Evolutionary conservation across 139 green algal genomes (phyloP).

Genomic region (Chlamydomonas eustigma): DNA sequence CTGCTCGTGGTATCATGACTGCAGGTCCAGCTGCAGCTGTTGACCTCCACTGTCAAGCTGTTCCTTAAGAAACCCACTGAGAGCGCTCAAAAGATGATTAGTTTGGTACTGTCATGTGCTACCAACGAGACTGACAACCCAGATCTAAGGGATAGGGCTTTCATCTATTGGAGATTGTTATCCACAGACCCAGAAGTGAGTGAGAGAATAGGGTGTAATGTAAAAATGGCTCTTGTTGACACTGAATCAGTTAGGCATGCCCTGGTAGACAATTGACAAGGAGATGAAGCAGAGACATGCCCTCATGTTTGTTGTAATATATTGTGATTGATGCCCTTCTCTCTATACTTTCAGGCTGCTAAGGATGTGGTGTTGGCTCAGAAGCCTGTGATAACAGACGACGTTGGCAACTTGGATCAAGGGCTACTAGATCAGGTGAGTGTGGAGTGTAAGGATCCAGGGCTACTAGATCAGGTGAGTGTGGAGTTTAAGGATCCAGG

Average conservation of each 20-base stretch:
- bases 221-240: too few species aligned
- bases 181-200: slow-evolving; percentile 87
- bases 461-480: neutral
- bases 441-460: neutral
- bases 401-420: slow-evolving; percentile 68
- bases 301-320: neutral
- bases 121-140: slow-evolving; percentile 97
- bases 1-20: too few species aligned
- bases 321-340: neutral
- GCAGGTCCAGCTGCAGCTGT: slow-evolving; percentile 94
- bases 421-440: slow-evolving; percentile 66
- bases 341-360: slow-evolving; percentile 12
- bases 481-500: too few species aligned
- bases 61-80: slow-evolving; percentile 94
- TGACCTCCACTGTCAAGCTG: slow-evolving; percentile 97
- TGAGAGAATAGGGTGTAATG: neutral
- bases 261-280: too few species aligned
- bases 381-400: slow-evolving; percentile 88
- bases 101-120: slow-evolving; percentile 81
- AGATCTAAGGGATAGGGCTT: slow-evolving; percentile 95
- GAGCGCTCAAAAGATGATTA: slow-evolving; percentile 90
- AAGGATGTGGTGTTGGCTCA: slow-evolving; percentile 88
- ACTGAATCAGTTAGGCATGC: too few species aligned
- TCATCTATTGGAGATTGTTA: slow-evolving; percentile 98
- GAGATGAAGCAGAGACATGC: too few species aligned